Conservation (phyloP, 768 basidiomycete species). For the Russula compacta region DNA sequence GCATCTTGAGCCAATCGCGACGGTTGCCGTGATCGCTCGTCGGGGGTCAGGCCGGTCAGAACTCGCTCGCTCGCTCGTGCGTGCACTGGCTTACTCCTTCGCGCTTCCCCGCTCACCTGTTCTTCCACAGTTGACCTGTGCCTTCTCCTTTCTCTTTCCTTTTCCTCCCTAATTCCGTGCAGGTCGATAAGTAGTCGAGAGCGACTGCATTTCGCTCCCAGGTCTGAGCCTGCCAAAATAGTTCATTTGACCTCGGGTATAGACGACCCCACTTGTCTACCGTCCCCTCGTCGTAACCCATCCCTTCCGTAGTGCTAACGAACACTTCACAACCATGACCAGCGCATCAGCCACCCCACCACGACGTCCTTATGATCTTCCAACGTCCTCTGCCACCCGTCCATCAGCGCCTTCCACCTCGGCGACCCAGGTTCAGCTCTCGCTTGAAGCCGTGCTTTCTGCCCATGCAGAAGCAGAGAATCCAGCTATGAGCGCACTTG, state of each 20-base stretch:
- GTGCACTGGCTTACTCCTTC: neutral
- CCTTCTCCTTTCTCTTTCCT: neutral
- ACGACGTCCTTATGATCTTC: constrained; percentile 15
- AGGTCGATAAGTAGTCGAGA: neutral
- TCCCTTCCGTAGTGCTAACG: constrained; percentile 1
- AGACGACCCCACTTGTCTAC: neutral
- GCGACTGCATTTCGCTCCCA: neutral
- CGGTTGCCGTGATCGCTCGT: constrained; percentile 16
- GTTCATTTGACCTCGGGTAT: neutral
- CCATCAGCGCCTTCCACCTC: constrained; percentile 24
- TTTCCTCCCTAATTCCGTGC: neutral
- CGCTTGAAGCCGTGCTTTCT: constrained; percentile 46
- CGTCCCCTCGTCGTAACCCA: neutral
- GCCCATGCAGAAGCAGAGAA: constrained; percentile 44
- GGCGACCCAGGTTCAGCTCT: constrained; percentile 25
- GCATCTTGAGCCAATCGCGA: constrained; percentile 17
- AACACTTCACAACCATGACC: constrained; percentile 7
- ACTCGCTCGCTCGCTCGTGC: neutral
- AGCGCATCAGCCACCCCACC: constrained; percentile 12
- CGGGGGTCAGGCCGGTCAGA: neutral
- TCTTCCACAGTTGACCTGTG: neutral
- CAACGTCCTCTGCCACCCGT: constrained; percentile 9
- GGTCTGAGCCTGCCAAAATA: neutral
- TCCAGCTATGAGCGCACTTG: constrained; percentile 54
- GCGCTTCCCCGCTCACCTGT: neutral